A percentile compares a stretch with the other conserved stretches of the same genome.
Conservation (phyloP, 331 rosid genomes). For the Rosa hybrid region DNA sequence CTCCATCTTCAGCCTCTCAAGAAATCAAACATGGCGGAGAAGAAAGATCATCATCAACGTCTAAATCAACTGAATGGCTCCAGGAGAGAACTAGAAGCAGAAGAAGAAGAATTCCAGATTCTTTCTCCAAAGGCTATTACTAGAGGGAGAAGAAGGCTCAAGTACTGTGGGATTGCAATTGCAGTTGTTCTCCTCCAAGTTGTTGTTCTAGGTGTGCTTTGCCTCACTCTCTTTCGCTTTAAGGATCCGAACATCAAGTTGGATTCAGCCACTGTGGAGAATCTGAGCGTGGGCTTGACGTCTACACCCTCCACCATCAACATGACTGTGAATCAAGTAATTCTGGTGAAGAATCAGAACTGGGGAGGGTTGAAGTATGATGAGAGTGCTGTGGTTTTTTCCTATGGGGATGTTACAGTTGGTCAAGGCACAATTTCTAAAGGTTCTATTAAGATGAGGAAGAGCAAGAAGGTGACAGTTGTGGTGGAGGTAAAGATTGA, state of each 20-base stretch:
- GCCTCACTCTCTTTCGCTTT: constrained; percentile 20
- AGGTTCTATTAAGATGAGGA: constrained; percentile 12
- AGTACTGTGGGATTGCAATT: constrained; percentile 11
- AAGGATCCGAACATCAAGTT: constrained; percentile 10
- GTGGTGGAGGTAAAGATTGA: constrained; percentile 6
- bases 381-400: not conserved
- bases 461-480: not conserved
- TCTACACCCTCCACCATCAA: not conserved
- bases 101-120: not conserved
- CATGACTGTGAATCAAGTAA: constrained; percentile 17
- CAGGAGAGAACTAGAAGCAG: not conserved
- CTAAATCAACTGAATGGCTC: constrained; percentile 11
- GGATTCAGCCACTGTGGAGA: not conserved
- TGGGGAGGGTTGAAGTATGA: constrained; percentile 22
- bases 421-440: constrained; percentile 8
- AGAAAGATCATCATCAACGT: not conserved
- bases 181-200: constrained; percentile 14
- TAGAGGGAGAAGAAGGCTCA: constrained; percentile 19
- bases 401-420: not conserved
- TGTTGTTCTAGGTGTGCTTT: constrained; percentile 14
- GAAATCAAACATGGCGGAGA: constrained; percentile 17
- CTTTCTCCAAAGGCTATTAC: not conserved
- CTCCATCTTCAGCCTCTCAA: not conserved
- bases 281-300: not conserved
- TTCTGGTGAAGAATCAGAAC: constrained; percentile 14